phyloP scores from a whole-genome alignment of 768 basidiomycete species.

The Boletus speciosus region DNA sequence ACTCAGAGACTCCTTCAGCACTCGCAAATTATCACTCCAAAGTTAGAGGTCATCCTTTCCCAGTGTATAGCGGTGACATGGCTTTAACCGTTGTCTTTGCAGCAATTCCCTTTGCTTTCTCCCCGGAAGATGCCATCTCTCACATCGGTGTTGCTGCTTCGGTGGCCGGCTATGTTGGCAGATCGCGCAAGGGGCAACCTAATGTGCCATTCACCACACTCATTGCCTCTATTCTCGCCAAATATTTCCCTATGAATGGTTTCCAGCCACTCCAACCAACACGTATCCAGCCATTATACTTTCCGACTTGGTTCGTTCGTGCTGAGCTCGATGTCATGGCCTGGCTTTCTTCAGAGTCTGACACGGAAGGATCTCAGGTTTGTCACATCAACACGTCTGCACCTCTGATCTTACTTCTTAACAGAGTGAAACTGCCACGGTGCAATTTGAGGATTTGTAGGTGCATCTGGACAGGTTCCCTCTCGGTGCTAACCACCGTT shows the following conservation, averaged over 20 bases:
- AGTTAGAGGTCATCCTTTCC: constrained; percentile 37
- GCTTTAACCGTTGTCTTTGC: constrained; percentile 7
- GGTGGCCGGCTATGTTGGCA: constrained; percentile 28
- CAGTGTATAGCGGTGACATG: neutral
- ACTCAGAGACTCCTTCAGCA: constrained; percentile 13
- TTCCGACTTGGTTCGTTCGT: constrained; percentile 62
- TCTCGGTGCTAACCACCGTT: constrained; percentile 12
- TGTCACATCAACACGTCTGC: constrained; percentile 5
- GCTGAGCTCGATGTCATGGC: constrained; percentile 44
- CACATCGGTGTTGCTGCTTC: constrained; percentile 35
- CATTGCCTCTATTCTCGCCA: constrained; percentile 34
- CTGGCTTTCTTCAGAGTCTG: constrained; percentile 25
- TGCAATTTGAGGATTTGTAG: constrained; percentile 45
- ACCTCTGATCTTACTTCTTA: constrained; percentile 9
- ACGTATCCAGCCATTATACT: constrained; percentile 52
- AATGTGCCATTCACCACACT: constrained; percentile 20
- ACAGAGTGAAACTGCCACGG: constrained; percentile 32
- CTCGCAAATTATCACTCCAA: constrained; percentile 30
- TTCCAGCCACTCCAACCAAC: constrained; percentile 41
- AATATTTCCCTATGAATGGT: constrained; percentile 37
- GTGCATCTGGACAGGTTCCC: constrained; percentile 24
- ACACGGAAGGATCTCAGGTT: constrained; percentile 25
- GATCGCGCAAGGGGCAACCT: constrained; percentile 10
- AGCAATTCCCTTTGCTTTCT: constrained; percentile 54
- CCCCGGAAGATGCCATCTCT: constrained; percentile 43